These are phyloP conservation scores for Podospora appendiculata DNA, from an alignment of 495 filamentous ascomycete species.

Conservation along the genomic window DNA sequence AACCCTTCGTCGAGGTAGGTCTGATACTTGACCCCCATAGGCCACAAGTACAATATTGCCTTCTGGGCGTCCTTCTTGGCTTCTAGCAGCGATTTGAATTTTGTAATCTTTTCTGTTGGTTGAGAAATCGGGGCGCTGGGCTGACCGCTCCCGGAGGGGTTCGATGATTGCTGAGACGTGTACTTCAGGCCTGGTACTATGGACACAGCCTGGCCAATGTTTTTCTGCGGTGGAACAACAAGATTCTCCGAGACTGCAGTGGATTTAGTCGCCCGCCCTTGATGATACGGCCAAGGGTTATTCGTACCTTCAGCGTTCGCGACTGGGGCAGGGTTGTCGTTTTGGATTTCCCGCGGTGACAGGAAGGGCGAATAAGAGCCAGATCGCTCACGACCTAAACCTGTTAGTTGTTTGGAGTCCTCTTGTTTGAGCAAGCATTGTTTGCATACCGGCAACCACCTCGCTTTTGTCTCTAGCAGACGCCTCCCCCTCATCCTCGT, in stretches of 20 bases:
- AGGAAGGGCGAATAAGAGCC: conserved; percentile 47
- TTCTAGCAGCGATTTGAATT: conserved; percentile 31
- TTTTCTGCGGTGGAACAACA: neutral
- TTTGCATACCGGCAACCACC: neutral
- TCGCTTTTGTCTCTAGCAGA: neutral
- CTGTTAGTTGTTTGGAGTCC: conserved; percentile 3
- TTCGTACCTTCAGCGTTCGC: neutral
- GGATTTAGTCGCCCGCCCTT: no score
- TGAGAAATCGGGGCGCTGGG: neutral
- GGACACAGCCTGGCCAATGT: neutral
- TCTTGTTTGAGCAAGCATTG: neutral
- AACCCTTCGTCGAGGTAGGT: conserved; percentile 68
- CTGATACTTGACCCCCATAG: conserved; percentile 57
- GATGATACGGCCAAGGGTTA: no score
- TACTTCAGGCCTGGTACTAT: conserved; percentile 2
- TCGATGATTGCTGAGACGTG: neutral
- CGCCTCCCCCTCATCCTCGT: conserved; percentile 18
- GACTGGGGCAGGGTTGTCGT: conserved; percentile 9
- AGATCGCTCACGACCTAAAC: conserved; percentile 30
- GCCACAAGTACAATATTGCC: conserved; percentile 56
- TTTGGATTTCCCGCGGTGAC: conserved; percentile 36
- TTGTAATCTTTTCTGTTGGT: neutral
- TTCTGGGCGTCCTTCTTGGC: conserved; percentile 60
- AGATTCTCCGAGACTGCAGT: neutral
- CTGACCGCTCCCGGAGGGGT: neutral